phyloP scores from a whole-genome alignment of 305 asterid species.

The Fraxinus dipetala region DNA sequence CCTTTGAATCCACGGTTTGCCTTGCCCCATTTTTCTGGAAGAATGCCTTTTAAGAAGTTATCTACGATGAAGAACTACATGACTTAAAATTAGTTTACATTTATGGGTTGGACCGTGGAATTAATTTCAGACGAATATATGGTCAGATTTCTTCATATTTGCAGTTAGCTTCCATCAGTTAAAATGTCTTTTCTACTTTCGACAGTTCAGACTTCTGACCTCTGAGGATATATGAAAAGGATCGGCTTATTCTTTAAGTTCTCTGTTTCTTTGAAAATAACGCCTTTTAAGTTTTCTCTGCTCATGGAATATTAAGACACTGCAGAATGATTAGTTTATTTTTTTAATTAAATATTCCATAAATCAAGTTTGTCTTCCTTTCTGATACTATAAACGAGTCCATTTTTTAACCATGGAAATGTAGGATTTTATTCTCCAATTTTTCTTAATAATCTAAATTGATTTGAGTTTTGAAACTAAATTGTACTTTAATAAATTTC shows the following conservation, averaged over 20 bases:
- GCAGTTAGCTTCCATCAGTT: not conserved
- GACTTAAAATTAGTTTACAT: not conserved
- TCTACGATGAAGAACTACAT: not conserved
- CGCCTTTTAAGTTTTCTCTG: not conserved
- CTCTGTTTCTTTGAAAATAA: not conserved
- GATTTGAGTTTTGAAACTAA: not conserved
- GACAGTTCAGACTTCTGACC: not conserved
- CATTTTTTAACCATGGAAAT: not conserved
- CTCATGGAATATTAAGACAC: not conserved
- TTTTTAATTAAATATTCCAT: not conserved
- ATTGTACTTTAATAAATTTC: not conserved
- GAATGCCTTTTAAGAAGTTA: conserved; percentile 5
- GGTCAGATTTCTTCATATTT: not conserved
- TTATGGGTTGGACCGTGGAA: not conserved
- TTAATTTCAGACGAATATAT: not conserved
- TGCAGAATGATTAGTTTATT: not conserved
- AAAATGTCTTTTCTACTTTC: not conserved
- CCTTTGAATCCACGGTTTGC: conserved; percentile 10
- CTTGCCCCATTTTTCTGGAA: not conserved
- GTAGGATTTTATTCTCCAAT: not conserved
- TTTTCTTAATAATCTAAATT: not conserved
- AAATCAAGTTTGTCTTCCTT: not conserved
- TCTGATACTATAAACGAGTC: not conserved
- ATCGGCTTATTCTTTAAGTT: conserved; percentile 11
- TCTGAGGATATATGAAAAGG: not conserved